These are phyloP conservation scores for Dipteronia dyeriana DNA, from an alignment of 345 rosid species.

Conservation along the genomic window DNA sequence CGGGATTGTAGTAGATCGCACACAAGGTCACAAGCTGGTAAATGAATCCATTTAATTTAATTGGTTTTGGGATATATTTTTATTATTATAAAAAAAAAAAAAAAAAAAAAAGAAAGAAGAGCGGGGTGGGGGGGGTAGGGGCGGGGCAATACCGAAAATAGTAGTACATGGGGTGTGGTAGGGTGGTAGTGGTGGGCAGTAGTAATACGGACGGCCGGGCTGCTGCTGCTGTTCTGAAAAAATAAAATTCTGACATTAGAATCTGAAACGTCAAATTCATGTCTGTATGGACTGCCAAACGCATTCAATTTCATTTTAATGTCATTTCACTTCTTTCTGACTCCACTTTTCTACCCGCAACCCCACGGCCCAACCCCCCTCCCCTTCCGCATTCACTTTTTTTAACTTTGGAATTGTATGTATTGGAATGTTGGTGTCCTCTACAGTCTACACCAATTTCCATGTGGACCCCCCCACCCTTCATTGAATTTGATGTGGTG, in stretches of 20 bases:
- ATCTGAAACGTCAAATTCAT: constrained; percentile 72
- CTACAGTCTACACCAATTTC: background rate
- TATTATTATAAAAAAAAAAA: too few species aligned
- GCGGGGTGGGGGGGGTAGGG: too few species aligned
- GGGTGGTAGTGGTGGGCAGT: background rate
- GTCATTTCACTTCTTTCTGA: constrained; percentile 34
- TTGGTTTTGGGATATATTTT: background rate
- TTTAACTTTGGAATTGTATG: constrained; percentile 15
- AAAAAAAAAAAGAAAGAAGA: too few species aligned
- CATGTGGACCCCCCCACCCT: background rate
- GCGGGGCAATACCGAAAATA: too few species aligned
- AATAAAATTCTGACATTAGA: constrained; percentile 51
- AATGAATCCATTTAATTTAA: background rate
- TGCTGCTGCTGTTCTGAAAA: background rate
- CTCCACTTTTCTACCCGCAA: background rate
- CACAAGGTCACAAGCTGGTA: constrained; percentile 43
- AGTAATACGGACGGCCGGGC: background rate
- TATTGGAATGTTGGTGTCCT: constrained; percentile 19
- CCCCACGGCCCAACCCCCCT: background rate
- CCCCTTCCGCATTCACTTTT: constrained; percentile 10
- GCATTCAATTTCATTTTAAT: constrained; percentile 35
- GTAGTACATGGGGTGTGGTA: background rate
- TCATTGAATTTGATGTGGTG: background rate
- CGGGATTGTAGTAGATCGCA: constrained; percentile 35
- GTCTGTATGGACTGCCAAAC: constrained; percentile 21